These are phyloP conservation scores for Yarrowia deformans DNA, from an alignment of 805 yeast species.

Conservation along the genomic window DNA sequence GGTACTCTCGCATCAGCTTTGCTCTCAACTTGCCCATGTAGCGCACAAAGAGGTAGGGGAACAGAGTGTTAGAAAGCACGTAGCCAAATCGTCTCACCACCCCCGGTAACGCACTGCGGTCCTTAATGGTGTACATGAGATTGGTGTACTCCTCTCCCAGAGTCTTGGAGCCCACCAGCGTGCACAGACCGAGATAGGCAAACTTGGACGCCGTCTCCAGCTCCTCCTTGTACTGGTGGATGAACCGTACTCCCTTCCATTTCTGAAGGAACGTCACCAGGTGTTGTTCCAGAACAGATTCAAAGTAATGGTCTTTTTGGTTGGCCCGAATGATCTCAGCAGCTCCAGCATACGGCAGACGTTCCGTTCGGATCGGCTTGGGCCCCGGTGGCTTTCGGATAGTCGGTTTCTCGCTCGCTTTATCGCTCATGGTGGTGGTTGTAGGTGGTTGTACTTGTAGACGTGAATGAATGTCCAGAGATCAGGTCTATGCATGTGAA, in stretches of 20 bases:
- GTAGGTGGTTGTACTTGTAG: too few relatives aligned
- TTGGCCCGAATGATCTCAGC: slow-evolving; percentile 89
- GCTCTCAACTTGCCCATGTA: slow-evolving; percentile 42
- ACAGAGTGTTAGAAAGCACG: slow-evolving; percentile 63
- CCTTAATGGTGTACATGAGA: slow-evolving; percentile 46
- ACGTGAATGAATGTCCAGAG: too few relatives aligned
- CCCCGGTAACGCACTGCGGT: slow-evolving; percentile 45
- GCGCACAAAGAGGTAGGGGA: slow-evolving; percentile 61
- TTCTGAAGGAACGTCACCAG: slow-evolving; percentile 63
- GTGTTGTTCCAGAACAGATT: slow-evolving; percentile 60
- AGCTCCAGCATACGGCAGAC: slow-evolving; percentile 77
- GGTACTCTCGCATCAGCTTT: slow-evolving; percentile 42
- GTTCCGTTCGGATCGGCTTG: slow-evolving; percentile 4
- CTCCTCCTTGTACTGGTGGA: slow-evolving; percentile 68
- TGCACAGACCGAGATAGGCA: slow-evolving; percentile 75
- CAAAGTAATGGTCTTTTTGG: slow-evolving; percentile 85
- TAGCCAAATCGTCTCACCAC: slow-evolving; percentile 60
- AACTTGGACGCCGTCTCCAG: slow-evolving; percentile 64
- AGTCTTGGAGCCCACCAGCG: slow-evolving; percentile 77
- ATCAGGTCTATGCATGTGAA: slow-evolving; percentile 22
- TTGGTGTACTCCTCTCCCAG: slow-evolving; percentile 96
- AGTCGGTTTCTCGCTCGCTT: slow-evolving; percentile 48
- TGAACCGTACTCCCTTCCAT: slow-evolving; percentile 61
- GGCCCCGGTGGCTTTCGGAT: neutral
- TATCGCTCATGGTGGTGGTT: slow-evolving; percentile 48